Evolutionary conservation across 352 stramenopile species (phyloP).

Genomic region (Pythium phragmitis): DNA sequence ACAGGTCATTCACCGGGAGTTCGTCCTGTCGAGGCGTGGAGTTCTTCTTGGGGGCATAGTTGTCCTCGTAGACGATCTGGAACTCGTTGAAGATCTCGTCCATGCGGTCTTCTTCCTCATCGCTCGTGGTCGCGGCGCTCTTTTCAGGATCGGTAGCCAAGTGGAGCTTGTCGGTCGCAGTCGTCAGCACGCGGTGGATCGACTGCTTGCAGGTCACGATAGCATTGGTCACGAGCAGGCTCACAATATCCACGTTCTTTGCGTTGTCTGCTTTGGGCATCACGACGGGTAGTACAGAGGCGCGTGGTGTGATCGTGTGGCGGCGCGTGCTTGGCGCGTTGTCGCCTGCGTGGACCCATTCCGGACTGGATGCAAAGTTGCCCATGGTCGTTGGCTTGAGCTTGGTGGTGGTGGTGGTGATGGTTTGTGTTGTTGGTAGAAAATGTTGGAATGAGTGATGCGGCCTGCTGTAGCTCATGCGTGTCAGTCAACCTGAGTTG

Average conservation of each 20-base stretch:
- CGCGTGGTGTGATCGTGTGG: constrained; percentile 7
- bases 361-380: constrained; percentile 29
- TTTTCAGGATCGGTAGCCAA: neutral
- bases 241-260: constrained; percentile 7
- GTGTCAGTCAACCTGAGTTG: constrained; percentile 2
- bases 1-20: constrained; percentile 6
- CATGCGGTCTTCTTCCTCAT: constrained; percentile 10
- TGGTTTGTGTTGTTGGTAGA: constrained; percentile 10
- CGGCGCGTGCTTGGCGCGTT: neutral
- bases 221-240: constrained; percentile 12
- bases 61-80: constrained; percentile 29
- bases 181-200: constrained; percentile 12
- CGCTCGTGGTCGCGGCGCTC: neutral
- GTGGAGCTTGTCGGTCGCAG: constrained; percentile 5
- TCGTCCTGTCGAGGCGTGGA: neutral
- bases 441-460: constrained; percentile 21
- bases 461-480: neutral
- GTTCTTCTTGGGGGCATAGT: constrained; percentile 8
- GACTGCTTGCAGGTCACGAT: constrained; percentile 22
- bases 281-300: neutral
- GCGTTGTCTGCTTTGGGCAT: neutral
- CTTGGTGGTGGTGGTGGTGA: constrained; percentile 7
- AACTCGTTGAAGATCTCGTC: constrained; percentile 33
- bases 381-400: constrained; percentile 17
- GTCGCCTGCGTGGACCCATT: constrained; percentile 14